phyloP scores from a whole-genome alignment of 306 rosid species.

The Acacia acuminata region DNA sequence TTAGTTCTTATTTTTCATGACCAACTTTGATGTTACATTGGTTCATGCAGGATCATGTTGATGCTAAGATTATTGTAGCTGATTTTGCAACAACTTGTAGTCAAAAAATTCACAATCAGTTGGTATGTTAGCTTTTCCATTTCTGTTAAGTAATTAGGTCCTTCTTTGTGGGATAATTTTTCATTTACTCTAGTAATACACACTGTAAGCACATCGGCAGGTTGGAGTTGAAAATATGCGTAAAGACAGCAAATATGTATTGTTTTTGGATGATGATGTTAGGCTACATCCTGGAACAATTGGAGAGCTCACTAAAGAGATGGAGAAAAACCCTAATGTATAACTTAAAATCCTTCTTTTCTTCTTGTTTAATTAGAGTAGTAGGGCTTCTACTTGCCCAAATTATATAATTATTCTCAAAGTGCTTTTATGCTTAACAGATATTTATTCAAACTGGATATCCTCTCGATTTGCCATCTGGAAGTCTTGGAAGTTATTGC shows the following conservation, averaged over 20 bases:
- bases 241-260: conserved; percentile 77
- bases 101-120: conserved; percentile 96
- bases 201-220: conserved; percentile 46
- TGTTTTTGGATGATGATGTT: conserved; percentile 94
- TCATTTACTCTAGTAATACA: conserved; percentile 9
- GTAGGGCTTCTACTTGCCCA: background rate
- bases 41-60: conserved; percentile 66
- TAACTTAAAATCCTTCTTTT: background rate
- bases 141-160: background rate
- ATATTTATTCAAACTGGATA: conserved; percentile 99
- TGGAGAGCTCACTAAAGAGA: conserved; percentile 79
- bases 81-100: conserved; percentile 94
- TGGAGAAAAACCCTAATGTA: conserved; percentile 94
- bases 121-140: conserved; percentile 48
- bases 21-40: background rate
- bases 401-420: conserved; percentile 15
- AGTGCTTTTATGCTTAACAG: conserved; percentile 54
- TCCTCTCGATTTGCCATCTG: conserved; percentile 98
- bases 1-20: background rate
- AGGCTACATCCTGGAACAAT: conserved; percentile 97
- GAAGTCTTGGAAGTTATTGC: conserved; percentile 98
- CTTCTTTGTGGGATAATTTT: background rate
- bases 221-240: conserved; percentile 93
- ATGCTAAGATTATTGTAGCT: conserved; percentile 76
- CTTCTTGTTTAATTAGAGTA: background rate